A percentile compares a stretch with the other conserved stretches of the same genome.
phyloP scores from a whole-genome alignment of 257 asterid genomes.

The Solanum neorickii region DNA sequence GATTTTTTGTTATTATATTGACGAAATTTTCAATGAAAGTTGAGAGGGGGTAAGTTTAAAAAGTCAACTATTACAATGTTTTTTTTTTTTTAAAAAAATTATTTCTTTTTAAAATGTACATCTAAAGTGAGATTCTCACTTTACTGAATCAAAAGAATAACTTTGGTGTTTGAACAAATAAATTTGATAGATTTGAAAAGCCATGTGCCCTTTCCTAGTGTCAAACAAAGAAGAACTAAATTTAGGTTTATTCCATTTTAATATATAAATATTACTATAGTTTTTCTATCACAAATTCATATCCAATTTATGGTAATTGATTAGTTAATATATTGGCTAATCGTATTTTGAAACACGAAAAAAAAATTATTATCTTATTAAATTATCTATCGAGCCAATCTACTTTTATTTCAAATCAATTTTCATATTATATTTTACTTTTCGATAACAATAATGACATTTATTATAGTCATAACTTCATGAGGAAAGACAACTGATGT shows the following conservation, averaged over 20 bases:
- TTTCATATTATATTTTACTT: too few species aligned
- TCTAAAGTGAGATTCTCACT: not conserved
- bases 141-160: not conserved
- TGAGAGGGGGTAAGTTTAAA: not conserved
- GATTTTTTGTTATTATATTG: not conserved
- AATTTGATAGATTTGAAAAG: not conserved
- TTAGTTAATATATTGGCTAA: too few species aligned
- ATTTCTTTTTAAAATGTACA: not conserved
- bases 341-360: too few species aligned
- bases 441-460: too few species aligned
- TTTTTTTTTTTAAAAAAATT: too few species aligned
- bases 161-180: not conserved
- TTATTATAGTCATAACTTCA: too few species aligned
- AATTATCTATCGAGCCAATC: too few species aligned
- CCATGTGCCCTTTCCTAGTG: not conserved
- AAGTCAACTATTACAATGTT: not conserved
- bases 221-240: not conserved
- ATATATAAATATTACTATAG: not conserved
- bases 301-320: too few species aligned
- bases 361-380: rapidly evolving
- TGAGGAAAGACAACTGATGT: too few species aligned
- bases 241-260: not conserved
- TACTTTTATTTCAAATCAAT: rapidly evolving
- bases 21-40: not conserved
- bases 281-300: not conserved